Evolutionary conservation across 176 grass and related monocot species (phyloP), one percentile per base, ranked within the genome.

Genomic region (Musa schizocarpa): DNA sequence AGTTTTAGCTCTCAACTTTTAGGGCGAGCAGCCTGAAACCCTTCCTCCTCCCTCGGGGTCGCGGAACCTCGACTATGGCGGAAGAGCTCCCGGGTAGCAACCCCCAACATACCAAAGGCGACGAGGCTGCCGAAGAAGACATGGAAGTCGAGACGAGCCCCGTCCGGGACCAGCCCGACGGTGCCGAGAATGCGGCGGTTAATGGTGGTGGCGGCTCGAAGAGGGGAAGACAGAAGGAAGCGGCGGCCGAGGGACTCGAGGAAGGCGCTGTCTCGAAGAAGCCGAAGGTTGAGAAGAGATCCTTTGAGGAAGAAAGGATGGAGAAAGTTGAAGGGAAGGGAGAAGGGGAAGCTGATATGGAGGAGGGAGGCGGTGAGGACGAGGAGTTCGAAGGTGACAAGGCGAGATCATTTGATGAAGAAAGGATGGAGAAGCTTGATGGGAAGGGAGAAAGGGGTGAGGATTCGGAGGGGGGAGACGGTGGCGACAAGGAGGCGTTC

Each of bases 391-490:
- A 13, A 2, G 54, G 11, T 11, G 13, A 11, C 13, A 11, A 78
- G 10, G 58, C 26, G 16, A 71, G 72, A 20, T 80, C 80, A 68
- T 87, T 86, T 26, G 72, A 58, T 57, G 88, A 65, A 53, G 63
- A 73, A 13, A 83, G 71, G 73, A 74, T 16, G n/a, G 81, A 83
- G 59, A 19, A 43, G 5, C 34, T 43, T 43, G 34, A 43, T 43
- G 4, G 76, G 29, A 54, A 82, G 75, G 77, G 78, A 21, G 77
- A 27, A 5, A 79, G 53, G 2, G 74, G 29, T 11, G 84, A 53
- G 10, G 73, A 11, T 6, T 14, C 7, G 14, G 57, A 62, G 8
- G 20, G 7, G 17, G 13, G 20, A 25, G 80, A 77, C 56, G 86
- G 82, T 25, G 73, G 69, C 27, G 73, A 68, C 52, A 21, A 20